Evolutionary conservation across 202 grass and related monocot species (phyloP).

Genomic region (Eragrostis tef): DNA sequence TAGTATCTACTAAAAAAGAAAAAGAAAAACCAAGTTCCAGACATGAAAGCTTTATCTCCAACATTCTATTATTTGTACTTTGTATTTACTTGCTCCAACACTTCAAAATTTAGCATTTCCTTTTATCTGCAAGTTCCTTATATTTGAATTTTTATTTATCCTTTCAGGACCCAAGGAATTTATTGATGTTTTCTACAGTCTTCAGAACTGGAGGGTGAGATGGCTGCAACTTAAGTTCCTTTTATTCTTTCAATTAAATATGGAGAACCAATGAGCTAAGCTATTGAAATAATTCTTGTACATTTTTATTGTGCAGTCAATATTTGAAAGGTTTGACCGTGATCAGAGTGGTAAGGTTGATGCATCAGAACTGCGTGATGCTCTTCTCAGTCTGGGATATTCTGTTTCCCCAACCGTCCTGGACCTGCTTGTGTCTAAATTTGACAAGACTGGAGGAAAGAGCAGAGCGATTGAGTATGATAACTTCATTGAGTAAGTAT

Average conservation of each 20-base stretch:
- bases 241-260: conserved; percentile 15
- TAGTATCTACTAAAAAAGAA: too few relatives aligned
- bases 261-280: background rate
- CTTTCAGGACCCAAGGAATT: conserved; percentile 91
- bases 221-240: conserved; percentile 22
- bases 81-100: background rate
- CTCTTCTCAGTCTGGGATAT: conserved; percentile 87
- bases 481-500: conserved; percentile 96
- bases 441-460: conserved; percentile 91
- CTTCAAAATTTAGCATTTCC: background rate
- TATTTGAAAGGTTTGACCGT: conserved; percentile 95
- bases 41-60: too few relatives aligned
- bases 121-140: background rate
- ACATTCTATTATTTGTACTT: background rate
- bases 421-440: conserved; percentile 88
- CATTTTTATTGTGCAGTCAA: conserved; percentile 54
- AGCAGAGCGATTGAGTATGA: conserved; percentile 87
- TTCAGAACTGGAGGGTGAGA: conserved; percentile 96
- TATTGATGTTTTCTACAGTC: conserved; percentile 83
- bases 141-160: background rate
- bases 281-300: conserved; percentile 20
- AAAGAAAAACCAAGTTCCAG: too few relatives aligned
- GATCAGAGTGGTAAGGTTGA: conserved; percentile 91
- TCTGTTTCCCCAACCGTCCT: conserved; percentile 78
- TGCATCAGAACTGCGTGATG: conserved; percentile 71